Percentiles rank a stretch among this genome's conserved stretches.
Conservation (phyloP, 208 protist genomes). For the Giardia muris region DNA sequence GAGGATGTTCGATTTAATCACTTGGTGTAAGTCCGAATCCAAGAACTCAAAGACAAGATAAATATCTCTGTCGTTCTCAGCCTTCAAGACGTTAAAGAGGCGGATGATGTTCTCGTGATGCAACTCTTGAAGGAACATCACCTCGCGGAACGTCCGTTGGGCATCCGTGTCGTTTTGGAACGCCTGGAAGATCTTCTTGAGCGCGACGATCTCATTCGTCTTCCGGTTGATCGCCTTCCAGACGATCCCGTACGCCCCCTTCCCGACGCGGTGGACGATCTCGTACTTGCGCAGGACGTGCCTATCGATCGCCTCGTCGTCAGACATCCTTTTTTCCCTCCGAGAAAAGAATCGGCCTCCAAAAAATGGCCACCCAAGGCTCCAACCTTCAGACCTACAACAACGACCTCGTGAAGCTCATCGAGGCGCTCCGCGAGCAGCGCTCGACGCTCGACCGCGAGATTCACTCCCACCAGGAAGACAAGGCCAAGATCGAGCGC, state of each 20-base stretch:
- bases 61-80: slow-evolving; percentile 56
- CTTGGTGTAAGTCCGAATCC: slow-evolving; percentile 61
- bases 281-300: slow-evolving; percentile 36
- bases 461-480: not conserved
- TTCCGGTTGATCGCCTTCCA: slow-evolving; percentile 35
- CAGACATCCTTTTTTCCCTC: not conserved
- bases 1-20: slow-evolving; percentile 83
- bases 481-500: slow-evolving; percentile 11
- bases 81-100: slow-evolving; percentile 54
- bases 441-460: not conserved
- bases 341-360: not conserved
- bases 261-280: slow-evolving; percentile 28
- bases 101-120: slow-evolving; percentile 54
- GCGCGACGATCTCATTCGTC: slow-evolving; percentile 44
- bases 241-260: slow-evolving; percentile 40
- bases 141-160: slow-evolving; percentile 57
- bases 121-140: slow-evolving; percentile 53
- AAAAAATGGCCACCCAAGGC: not conserved
- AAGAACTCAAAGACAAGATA: slow-evolving; percentile 63
- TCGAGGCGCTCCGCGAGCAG: not conserved
- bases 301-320: slow-evolving; percentile 19
- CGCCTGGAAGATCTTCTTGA: slow-evolving; percentile 62
- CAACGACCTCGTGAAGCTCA: slow-evolving; percentile 1
- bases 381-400: not conserved
- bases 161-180: slow-evolving; percentile 57